phyloP scores from a whole-genome alignment of 2,329 filamentous ascomycete species.

The Alternaria infectoria region DNA sequence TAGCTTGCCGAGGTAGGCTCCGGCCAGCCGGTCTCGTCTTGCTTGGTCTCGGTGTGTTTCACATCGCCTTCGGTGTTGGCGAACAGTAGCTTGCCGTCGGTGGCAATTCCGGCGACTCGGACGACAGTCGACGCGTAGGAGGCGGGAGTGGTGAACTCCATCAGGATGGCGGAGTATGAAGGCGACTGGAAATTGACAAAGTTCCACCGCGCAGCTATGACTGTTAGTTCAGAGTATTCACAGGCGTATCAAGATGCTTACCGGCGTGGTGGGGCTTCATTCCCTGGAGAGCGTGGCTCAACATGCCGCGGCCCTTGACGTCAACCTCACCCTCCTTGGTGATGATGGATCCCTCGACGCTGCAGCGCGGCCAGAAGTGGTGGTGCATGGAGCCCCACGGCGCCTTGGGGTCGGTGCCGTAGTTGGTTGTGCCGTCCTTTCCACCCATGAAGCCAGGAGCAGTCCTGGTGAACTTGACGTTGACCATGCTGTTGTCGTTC shows the following conservation, averaged over 20 bases:
- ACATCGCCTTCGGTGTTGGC: conserved; percentile 71
- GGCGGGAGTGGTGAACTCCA: conserved; percentile 93
- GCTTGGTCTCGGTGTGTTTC: conserved; percentile 71
- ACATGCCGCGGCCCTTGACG: conserved; percentile 79
- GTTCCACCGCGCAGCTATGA: conserved; percentile 80
- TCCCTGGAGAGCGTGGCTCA: conserved; percentile 86
- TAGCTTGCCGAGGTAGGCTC: conserved; percentile 79
- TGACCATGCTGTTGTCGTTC: conserved; percentile 81
- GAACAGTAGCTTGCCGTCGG: conserved; percentile 78
- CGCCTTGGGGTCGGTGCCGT: conserved; percentile 81
- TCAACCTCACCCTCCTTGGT: conserved; percentile 82
- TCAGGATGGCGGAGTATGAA: conserved; percentile 84
- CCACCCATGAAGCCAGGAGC: conserved; percentile 86
- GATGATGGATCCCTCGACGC: conserved; percentile 80
- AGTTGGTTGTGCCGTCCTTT: conserved; percentile 81
- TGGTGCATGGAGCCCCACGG: conserved; percentile 95
- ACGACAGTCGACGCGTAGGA: conserved; percentile 89
- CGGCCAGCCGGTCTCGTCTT: conserved; percentile 88
- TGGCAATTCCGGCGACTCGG: conserved; percentile 80
- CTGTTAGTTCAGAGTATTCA: conserved; percentile 14
- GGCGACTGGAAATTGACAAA: conserved; percentile 91
- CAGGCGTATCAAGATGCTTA: conserved; percentile 44
- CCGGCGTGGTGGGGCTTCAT: conserved; percentile 99
- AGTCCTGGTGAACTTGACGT: conserved; percentile 77
- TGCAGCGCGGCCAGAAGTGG: conserved; percentile 90